These are phyloP conservation scores for Medakamo hakoo DNA, from an alignment of 139 green algal genomes.

Conservation along the genomic window DNA sequence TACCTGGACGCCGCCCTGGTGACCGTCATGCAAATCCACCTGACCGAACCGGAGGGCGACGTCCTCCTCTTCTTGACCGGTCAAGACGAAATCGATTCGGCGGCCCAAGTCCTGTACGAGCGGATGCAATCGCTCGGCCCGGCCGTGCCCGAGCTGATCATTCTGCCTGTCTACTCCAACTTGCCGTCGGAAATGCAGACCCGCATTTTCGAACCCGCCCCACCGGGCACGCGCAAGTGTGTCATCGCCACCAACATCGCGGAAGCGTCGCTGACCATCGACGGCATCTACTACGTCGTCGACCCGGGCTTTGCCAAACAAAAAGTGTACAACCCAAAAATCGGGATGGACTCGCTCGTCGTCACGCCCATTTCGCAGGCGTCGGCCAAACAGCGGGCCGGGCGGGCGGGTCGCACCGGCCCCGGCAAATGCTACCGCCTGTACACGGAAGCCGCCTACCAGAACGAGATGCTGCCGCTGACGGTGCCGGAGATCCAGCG, in stretches of 20 bases:
- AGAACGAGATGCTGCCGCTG: conserved; percentile 81
- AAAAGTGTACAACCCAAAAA: conserved; percentile 63
- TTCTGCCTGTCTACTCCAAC: conserved; percentile 83
- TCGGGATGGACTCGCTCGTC: conserved; percentile 91
- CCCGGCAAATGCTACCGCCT: conserved; percentile 97
- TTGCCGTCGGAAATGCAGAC: conserved; percentile 77
- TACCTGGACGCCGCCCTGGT: conserved; percentile 92
- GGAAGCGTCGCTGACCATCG: conserved; percentile 93
- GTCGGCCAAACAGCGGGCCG: conserved; percentile 73
- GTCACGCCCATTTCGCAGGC: conserved; percentile 89
- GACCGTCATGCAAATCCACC: conserved; percentile 90
- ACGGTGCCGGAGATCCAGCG: conserved; percentile 81
- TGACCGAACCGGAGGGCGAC: conserved; percentile 71
- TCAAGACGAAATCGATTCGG: conserved; percentile 69
- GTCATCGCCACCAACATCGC: conserved; percentile 99
- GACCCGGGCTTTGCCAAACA: conserved; percentile 62
- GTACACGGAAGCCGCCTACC: conserved; percentile 77
- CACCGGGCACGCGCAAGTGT: conserved; percentile 77
- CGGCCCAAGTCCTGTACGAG: conserved; percentile 69
- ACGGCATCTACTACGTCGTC: conserved; percentile 97
- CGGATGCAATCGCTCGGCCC: conserved; percentile 82
- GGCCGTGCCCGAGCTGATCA: conserved; percentile 80
- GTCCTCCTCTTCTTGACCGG: conserved; percentile 76
- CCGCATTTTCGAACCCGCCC: conserved; percentile 87
- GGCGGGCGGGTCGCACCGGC: conserved; percentile 83